These are phyloP conservation scores for Psidium friedrichsthalianum DNA, from an alignment of 345 rosid species.

Conservation along the genomic window DNA sequence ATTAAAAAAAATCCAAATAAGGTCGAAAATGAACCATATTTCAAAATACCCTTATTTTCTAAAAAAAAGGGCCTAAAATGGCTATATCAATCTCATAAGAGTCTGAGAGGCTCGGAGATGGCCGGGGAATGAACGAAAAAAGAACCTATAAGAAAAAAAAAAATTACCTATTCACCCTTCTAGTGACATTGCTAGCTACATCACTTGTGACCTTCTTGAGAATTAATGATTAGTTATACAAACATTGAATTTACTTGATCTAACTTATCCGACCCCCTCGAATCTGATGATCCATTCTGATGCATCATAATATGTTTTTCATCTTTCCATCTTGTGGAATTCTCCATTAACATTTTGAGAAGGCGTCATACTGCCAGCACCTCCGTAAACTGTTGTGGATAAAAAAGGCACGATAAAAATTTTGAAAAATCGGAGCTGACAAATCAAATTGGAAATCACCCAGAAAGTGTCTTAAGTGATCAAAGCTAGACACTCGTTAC, in stretches of 20 bases:
- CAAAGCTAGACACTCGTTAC: background rate
- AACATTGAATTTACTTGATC: background rate
- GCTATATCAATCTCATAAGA: too few relatives aligned
- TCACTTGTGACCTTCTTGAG: background rate
- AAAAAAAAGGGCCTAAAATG: too few relatives aligned
- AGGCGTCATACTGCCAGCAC: background rate
- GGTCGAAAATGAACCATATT: too few relatives aligned
- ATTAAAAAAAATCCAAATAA: too few relatives aligned
- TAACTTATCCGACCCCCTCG: background rate
- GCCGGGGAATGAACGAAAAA: too few relatives aligned
- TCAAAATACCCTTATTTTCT: too few relatives aligned
- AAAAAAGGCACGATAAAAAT: background rate
- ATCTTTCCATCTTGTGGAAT: background rate
- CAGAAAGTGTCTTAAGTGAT: background rate
- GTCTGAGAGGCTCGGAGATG: too few relatives aligned
- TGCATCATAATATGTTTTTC: background rate
- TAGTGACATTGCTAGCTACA: too few relatives aligned
- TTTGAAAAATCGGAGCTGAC: background rate
- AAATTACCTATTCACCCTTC: too few relatives aligned
- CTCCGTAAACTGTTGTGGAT: background rate
- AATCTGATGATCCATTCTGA: background rate
- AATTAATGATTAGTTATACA: too few relatives aligned
- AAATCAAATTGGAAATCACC: background rate
- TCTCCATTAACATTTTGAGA: too few relatives aligned
- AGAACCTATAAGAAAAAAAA: too few relatives aligned